Evolutionary conservation across 495 filamentous ascomycete genomes (phyloP).

Genomic region (Aspergillus incahuasiensis): DNA sequence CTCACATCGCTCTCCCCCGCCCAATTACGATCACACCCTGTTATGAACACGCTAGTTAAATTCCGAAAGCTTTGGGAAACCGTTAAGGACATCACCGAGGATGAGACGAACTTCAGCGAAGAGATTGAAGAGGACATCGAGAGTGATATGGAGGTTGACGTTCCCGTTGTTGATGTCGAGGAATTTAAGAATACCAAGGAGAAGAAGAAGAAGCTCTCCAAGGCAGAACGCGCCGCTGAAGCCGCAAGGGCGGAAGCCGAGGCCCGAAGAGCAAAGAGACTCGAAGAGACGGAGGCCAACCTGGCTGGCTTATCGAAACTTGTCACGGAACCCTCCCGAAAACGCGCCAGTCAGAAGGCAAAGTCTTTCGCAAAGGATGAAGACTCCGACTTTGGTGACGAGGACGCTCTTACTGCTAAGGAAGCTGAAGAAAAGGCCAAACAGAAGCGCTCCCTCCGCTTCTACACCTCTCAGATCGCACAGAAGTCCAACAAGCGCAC

Average conservation of each 20-base stretch:
- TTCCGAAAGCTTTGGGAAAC: conserved; percentile 76
- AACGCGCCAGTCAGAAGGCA: conserved; percentile 31
- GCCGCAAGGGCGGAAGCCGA: conserved; percentile 49
- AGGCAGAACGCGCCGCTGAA: conserved; percentile 46
- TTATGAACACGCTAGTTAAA: conserved; percentile 80
- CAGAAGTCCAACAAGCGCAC: conserved; percentile 86
- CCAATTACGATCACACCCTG: conserved; percentile 76
- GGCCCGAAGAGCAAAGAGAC: conserved; percentile 50
- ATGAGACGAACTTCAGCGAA: conserved; percentile 23
- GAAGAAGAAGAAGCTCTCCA: conserved; percentile 44
- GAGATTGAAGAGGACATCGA: conserved; percentile 9
- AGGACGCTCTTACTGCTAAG: conserved; percentile 51
- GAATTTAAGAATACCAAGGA: conserved; percentile 23
- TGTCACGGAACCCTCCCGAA: conserved; percentile 27
- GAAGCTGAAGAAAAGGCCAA: conserved; percentile 78
- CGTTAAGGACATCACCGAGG: conserved; percentile 52
- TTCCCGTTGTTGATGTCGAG: conserved; percentile 23
- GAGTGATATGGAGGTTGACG: conserved; percentile 15
- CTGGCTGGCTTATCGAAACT: conserved; percentile 62
- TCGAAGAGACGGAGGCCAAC: conserved; percentile 59
- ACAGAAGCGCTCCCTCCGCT: conserved; percentile 83
- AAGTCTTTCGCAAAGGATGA: conserved; percentile 33
- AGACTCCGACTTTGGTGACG: conserved; percentile 66
- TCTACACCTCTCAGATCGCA: conserved; percentile 94
- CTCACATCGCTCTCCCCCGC: conserved; percentile 55